Base-by-base conservation (phyloP, 2,329 filamentous ascomycete species). In the Colletotrichum caudatum region DNA sequence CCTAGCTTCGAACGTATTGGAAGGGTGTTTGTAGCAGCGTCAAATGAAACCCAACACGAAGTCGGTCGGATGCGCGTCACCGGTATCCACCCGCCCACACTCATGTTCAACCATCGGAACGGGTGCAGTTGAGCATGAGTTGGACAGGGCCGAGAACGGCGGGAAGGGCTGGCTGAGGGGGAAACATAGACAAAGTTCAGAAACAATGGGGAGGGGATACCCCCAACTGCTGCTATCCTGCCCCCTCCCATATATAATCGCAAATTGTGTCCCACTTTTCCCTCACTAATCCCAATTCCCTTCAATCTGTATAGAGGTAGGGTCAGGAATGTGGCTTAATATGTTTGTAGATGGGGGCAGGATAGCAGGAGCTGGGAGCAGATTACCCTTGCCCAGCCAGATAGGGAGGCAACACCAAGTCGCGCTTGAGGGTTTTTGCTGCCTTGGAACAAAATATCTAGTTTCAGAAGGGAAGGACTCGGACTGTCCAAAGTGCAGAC, bases 121-220 rank as follows among this genome's bases (percentile, higher is more conserved):
- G 18, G 53, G 29, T 51, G 63, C 63, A 51, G 20, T 54, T 35
- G 54, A 23, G 26, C 14, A 41, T 26, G 23, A 29, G 14, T 41
- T 44, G 39, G 14, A 35, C 33, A 57, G 18, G 35, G 57, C 37
- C 57, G 39, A 41, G 57, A 59, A 59, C 57, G 57, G 39, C 57
- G 37, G 14, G 12, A 16, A 7, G 16, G 20, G 53, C 20, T n/a
- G 51, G 29, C n/a, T 20, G 14, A 18, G 11, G 26, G 4, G 54
- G 29, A 4, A 29, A 54, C 48, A 41, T 54, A 35, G 48, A 26
- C 33, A 53, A 41, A 35, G 46, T 63, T 37, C n/a, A 56, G 41
- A 44, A 44, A 44, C 54, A 23, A 65, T 23, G 11, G 12, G 9
- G 29, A 29, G 29, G 29, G 29, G 5, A 4, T 29, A 29, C 29